Evolutionary conservation across 495 filamentous ascomycete genomes (phyloP), one percentile per base, ranked within the genome.

Genomic region (Cryomyces minteri): DNA sequence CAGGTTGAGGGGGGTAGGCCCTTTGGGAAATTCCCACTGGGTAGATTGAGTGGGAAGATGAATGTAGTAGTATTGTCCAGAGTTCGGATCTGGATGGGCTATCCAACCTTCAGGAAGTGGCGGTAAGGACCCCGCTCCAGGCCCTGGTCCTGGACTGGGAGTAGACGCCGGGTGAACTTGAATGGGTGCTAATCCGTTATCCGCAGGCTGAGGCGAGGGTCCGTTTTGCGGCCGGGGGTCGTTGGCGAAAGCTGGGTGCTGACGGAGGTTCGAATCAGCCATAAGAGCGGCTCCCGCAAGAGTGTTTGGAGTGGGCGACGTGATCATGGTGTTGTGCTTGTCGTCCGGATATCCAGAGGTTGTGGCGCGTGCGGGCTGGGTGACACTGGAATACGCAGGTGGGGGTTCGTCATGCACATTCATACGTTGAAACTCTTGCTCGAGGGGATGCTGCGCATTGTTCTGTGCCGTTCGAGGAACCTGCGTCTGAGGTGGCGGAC

Each of bases 41-140:
- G 90, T 98, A 4, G 86, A 84, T 56, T 95, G 90, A 0, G 90
- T 88, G 7, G 90, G 80, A 12, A 98, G 72, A 59, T 98, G 92
- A 50, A 98, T 98, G 58, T 98, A 98, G 58, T 98, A 98, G 59
- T 96, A 98, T 56, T 95, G 90, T 5, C 92, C 90, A 4, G 87
- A 94, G 55, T 79, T 94, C 37, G 82, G 81, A 57, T 98, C 90
- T 5, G 96, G 69, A 56, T 96, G 92, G 9, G 92, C 88, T 58
- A 96, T 96, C 90, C 90, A 98, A 7, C 92, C 90, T 58, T 96
- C 92, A 10, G 90, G 90, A 8, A 98, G 70, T 9, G 88, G 90
- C 5, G 90, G 92, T 7, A 88, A 90, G 29, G 82, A 85, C 30
- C 78, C 72, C 30, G 83, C 83, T 7, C 80, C 76, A 32, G 77